Evolutionary conservation across 306 rosid species (phyloP), one percentile per base, ranked within the genome.

Genomic region (Quercus alba): DNA sequence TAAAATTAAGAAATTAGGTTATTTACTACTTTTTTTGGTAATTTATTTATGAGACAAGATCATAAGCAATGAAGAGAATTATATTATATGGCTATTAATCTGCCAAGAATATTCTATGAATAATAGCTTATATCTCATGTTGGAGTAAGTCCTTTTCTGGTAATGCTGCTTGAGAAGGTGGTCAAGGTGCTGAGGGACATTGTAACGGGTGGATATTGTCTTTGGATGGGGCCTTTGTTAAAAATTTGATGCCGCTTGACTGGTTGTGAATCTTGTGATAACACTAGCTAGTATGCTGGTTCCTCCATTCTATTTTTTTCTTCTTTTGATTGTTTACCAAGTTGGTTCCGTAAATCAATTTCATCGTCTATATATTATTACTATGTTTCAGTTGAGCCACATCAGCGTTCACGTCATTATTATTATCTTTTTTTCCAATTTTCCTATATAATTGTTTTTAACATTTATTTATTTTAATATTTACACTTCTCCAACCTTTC

Each of bases 1-100:
- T 77, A 73, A 35, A 82, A 61, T 71, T 84, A 20, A 73, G 23
- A 63, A 66, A 52, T 38, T 41, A 26, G 56, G 77, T 58, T 28
- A 19, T 73, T 63, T 21, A 51, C 33, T 12, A 23, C 58, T 44
- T 23, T 63, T 57, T 44, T 77, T 80, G 31, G 63, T 70, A 51
- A 23, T 49, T 17, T 25, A 4, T 28, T 72, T 52, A 18, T 49
- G 30, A 54, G 77, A 15, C 5, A 18, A 38, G 21, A 21, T 44
- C 56, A 52, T 14, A 9, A 69, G 81, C 49, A 33, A 67, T 44
- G 28, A 20, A 38, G 44, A 77, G 69, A 77, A 64, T 30, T 17
- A 31, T 5, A 17, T n/a, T 46, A 18, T 54, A 69, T 28, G 10
- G 12, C 70, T 13, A 7, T 55, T 26, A 21, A 57, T 15, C 67